These are phyloP conservation scores for Leccinum aurantiacum DNA, from an alignment of 768 basidiomycete genomes.

Conservation along the genomic window DNA sequence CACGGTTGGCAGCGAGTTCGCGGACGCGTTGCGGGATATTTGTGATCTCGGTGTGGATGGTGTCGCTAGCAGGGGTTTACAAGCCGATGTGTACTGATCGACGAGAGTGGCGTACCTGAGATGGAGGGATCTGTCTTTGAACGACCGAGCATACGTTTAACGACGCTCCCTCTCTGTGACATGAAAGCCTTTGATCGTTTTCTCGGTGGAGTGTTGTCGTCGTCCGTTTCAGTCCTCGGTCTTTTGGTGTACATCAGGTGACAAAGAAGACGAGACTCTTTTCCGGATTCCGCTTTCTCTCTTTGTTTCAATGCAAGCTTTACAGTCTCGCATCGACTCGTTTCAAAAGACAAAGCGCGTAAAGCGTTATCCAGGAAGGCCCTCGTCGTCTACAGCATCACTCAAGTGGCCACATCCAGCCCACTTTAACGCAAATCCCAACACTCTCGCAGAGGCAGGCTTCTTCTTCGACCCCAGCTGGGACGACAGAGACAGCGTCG, in stretches of 20 bases:
- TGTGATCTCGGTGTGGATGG: neutral
- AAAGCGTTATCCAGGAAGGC: slow-evolving; percentile 49
- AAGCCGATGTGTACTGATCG: neutral
- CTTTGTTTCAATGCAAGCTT: slow-evolving; percentile 45
- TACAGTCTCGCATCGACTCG: slow-evolving; percentile 62
- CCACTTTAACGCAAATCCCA: slow-evolving; percentile 65
- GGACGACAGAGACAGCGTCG: slow-evolving; percentile 70
- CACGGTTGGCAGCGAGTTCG: slow-evolving; percentile 24
- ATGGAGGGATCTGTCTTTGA: slow-evolving; percentile 63
- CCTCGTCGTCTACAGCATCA: slow-evolving; percentile 44
- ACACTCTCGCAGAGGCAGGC: slow-evolving; percentile 81
- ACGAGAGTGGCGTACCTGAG: slow-evolving; percentile 18
- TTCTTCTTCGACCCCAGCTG: slow-evolving; percentile 79
- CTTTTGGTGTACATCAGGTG: slow-evolving; percentile 29
- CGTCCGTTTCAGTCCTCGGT: slow-evolving; percentile 10
- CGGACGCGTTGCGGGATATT: slow-evolving; percentile 21
- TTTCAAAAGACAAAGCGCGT: slow-evolving; percentile 64
- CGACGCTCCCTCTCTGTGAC: slow-evolving; percentile 40
- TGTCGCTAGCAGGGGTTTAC: slow-evolving; percentile 4
- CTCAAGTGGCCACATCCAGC: slow-evolving; percentile 78
- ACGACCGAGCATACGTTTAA: slow-evolving; percentile 72
- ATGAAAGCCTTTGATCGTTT: slow-evolving; percentile 33
- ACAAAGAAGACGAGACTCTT: too few relatives aligned
- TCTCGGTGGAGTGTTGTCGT: neutral
- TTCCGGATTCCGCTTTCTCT: too few relatives aligned